Conservation (phyloP, 345 rosid species). For the Reutealis trisperma region DNA sequence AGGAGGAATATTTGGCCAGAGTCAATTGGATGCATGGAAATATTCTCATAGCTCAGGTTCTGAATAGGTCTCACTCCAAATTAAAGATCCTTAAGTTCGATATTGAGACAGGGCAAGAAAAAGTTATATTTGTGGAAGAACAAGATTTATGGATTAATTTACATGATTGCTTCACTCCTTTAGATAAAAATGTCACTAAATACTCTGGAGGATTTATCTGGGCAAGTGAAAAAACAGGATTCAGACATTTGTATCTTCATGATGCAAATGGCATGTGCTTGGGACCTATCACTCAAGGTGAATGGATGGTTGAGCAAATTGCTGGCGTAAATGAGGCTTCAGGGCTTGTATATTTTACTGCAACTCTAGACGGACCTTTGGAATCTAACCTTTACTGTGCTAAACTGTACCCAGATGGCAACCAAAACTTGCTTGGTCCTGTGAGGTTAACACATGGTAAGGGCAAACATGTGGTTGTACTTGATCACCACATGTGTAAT, state of each 20-base stretch:
- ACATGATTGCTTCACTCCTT: conserved; percentile 86
- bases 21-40: conserved; percentile 86
- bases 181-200: conserved; percentile 56
- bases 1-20: conserved; percentile 84
- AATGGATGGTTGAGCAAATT: conserved; percentile 94
- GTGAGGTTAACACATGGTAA: conserved; percentile 73
- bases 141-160: conserved; percentile 76
- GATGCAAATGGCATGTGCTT: conserved; percentile 70
- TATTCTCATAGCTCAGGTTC: conserved; percentile 66
- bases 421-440: conserved; percentile 41
- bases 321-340: conserved; percentile 75
- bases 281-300: conserved; percentile 81
- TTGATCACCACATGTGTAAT: conserved; percentile 78
- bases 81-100: conserved; percentile 69
- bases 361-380: conserved; percentile 75
- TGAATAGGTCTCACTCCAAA: conserved; percentile 73
- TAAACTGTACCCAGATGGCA: conserved; percentile 45
- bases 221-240: conserved; percentile 94
- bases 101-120: conserved; percentile 65
- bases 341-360: conserved; percentile 75
- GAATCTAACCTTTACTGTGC: conserved; percentile 72
- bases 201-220: conserved; percentile 83
- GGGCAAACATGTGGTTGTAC: conserved; percentile 81
- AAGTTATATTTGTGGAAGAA: conserved; percentile 64
- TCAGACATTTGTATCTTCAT: conserved; percentile 81